These are phyloP conservation scores for Bocquillonia castaneifolia DNA, from an alignment of 441 rosid genomes.

Conservation along the genomic window DNA sequence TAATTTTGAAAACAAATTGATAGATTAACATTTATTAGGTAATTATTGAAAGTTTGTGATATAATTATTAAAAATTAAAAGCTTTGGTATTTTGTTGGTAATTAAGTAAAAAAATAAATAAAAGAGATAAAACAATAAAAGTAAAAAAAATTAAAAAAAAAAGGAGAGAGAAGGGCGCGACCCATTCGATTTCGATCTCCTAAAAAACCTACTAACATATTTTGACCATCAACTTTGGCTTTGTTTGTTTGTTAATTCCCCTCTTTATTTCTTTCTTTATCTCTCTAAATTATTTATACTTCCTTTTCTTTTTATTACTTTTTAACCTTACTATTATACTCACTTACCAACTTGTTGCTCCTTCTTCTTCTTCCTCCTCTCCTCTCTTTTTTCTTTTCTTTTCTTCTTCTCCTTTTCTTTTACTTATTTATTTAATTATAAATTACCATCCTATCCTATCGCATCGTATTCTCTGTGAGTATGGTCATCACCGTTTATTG, in stretches of 20 bases:
- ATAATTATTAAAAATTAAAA: no score
- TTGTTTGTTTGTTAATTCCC: conserved; percentile 26
- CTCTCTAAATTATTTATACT: background rate
- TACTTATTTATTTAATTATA: background rate
- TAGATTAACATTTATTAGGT: no score
- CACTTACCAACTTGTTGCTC: background rate
- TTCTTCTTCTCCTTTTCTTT: background rate
- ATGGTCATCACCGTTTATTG: conserved; percentile 30
- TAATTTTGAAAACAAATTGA: no score
- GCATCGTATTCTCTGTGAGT: conserved; percentile 7
- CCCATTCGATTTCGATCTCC: conserved; percentile 45
- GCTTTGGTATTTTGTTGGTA: no score
- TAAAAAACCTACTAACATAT: conserved; percentile 36
- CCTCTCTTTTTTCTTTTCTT: background rate
- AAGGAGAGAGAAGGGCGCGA: conserved; percentile 13
- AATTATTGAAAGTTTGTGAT: no score
- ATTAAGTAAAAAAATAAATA: no score
- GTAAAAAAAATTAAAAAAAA: background rate
- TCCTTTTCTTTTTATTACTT: background rate
- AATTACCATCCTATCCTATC: background rate
- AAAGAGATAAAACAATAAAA: no score
- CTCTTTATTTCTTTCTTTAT: background rate
- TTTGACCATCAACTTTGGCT: conserved; percentile 37
- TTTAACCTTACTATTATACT: background rate
- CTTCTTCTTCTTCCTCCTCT: background rate